These are phyloP conservation scores for Cubamyces sp. DNA, from an alignment of 768 basidiomycete genomes.

Conservation along the genomic window DNA sequence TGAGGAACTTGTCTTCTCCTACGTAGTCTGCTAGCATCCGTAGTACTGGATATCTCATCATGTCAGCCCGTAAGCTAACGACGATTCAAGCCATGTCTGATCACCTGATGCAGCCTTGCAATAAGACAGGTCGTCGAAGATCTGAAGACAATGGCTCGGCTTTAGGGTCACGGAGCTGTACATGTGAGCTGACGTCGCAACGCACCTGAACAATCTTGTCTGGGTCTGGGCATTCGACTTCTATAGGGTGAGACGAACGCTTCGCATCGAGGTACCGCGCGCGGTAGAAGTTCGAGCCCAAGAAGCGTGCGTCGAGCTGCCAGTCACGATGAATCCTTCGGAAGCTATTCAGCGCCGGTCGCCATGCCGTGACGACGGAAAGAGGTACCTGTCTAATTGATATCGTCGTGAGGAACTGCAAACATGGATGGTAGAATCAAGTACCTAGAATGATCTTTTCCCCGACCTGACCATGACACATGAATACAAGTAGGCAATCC, in stretches of 20 bases:
- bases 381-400: no score
- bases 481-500: background rate
- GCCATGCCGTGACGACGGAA: no score
- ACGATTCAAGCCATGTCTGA: background rate
- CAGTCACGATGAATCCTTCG: constrained; percentile 79
- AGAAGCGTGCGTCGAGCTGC: constrained; percentile 82
- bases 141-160: no score
- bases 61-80: no score
- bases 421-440: no score
- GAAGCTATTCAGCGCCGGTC: no score
- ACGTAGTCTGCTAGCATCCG: constrained; percentile 90
- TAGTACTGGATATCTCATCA: constrained; percentile 53
- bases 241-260: constrained; percentile 88
- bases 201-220: constrained; percentile 77
- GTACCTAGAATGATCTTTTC: constrained; percentile 1
- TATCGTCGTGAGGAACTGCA: no score
- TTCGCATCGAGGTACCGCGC: constrained; percentile 86
- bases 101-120: constrained; percentile 80
- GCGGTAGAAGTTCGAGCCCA: constrained; percentile 72
- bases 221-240: constrained; percentile 87
- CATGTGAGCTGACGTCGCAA: constrained; percentile 16
- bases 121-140: constrained; percentile 89
- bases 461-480: background rate
- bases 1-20: constrained; percentile 87
- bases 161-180: no score